Percentiles rank a stretch among this genome's conserved stretches.
phyloP scores from a whole-genome alignment of 2,329 filamentous ascomycete genomes.

The Fusarium mexicanum region DNA sequence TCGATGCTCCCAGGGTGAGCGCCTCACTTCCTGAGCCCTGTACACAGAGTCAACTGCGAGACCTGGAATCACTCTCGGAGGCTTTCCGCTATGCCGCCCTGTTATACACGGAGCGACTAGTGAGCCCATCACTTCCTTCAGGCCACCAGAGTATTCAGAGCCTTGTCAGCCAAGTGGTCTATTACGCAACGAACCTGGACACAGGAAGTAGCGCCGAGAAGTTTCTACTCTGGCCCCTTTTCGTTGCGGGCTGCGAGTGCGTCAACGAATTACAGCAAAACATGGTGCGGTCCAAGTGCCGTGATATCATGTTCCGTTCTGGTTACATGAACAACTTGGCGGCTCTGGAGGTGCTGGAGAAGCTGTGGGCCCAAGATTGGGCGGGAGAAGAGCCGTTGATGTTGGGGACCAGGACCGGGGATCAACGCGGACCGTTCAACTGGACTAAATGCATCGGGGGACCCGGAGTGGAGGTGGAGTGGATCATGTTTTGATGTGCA shows the following conservation, averaged over 20 bases:
- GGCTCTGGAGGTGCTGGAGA: constrained; percentile 85
- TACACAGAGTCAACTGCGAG: constrained; percentile 71
- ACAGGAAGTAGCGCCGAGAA: constrained; percentile 79
- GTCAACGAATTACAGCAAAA: constrained; percentile 82
- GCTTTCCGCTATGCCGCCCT: constrained; percentile 90
- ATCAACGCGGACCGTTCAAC: constrained; percentile 62
- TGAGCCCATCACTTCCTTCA: constrained; percentile 77
- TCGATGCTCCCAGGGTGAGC: constrained; percentile 65
- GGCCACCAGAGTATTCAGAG: constrained; percentile 82
- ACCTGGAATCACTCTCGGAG: constrained; percentile 85
- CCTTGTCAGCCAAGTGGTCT: constrained; percentile 82
- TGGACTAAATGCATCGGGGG: constrained; percentile 68
- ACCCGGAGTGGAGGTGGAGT: constrained; percentile 67
- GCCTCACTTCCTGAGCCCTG: constrained; percentile 60
- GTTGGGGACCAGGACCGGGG: constrained; percentile 47
- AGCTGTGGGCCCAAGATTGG: constrained; percentile 75
- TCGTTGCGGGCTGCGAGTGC: constrained; percentile 89
- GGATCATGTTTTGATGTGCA: constrained; percentile 69
- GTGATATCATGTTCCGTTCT: constrained; percentile 86
- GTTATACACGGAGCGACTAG: constrained; percentile 88
- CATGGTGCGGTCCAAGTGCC: constrained; percentile 81
- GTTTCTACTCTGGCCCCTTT: constrained; percentile 92
- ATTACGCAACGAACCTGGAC: constrained; percentile 83
- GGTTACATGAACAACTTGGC: constrained; percentile 95
- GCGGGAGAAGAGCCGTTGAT: constrained; percentile 50